Base-by-base conservation (phyloP, 2,329 filamentous ascomycete species). In the Purpureocillium takamizusanense region DNA sequence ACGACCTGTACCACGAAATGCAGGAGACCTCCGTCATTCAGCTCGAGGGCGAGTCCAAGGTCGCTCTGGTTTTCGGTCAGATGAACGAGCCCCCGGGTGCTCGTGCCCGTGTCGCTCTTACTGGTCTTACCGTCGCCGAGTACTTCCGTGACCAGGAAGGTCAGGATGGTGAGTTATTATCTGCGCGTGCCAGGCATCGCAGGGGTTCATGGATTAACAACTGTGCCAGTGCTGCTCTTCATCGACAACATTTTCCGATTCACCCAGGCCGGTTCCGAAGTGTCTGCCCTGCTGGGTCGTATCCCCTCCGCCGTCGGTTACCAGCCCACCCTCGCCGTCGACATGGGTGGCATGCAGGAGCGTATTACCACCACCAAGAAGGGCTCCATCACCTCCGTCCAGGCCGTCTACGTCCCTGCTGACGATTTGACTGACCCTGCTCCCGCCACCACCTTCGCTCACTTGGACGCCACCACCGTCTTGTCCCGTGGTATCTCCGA, bases 231-330 rank as follows among this genome's bases (percentile, higher is more conserved):
- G 79, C 78, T 95, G 65, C 88, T 95, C 69, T 95, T 97, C 79
- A 97, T 97, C 69, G 92, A 98, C 84, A 98, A 98, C 81, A 97
- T 98, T 74, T 97, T 95, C 87, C 85, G 92, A 63, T 97, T 97
- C 81, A 95, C 90, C 53, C 90, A 97, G 76, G 92, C 92, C 67
- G 92, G 92, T 89, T 97, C 92, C 61, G 92, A 98, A 76, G 92
- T 98, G 81, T 97, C 90, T 76, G 92, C 92, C 62, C 81, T 98
- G 66, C 79, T 98, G 52, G 92, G 92, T 78, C 90, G 92, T 88
- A 98, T 98, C 61, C 92, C 92, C 71, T 98, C 92, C 78, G 92
- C 92, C 66, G 92, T 98, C 84, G 92, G 92, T 83, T 98, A 98
- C 81, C 92, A 95, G 72, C 89, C 89, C 64, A 95, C 89, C 57